phyloP scores from a whole-genome alignment of 139 green algal species.

The Picochlorum sp. region DNA sequence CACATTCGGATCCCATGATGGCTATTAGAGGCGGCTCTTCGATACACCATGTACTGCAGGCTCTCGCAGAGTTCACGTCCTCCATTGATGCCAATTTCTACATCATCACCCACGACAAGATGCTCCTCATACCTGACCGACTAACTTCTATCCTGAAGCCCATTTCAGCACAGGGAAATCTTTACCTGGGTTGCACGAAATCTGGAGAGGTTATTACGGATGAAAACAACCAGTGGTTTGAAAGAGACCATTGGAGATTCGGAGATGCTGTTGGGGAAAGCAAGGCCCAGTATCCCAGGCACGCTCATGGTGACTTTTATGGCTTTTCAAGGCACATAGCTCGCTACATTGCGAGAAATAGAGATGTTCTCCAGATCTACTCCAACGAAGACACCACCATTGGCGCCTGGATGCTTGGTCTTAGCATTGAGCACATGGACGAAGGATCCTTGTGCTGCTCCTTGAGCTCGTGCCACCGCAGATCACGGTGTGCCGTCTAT shows the following conservation, averaged over 20 bases:
- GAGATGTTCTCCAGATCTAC: constrained; percentile 48
- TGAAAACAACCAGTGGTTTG: constrained; percentile 37
- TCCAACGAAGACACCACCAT: constrained; percentile 64
- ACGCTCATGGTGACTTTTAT: constrained; percentile 30
- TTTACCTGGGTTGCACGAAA: constrained; percentile 65
- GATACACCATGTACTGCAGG: background rate
- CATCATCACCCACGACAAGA: constrained; percentile 56
- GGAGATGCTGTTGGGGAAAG: constrained; percentile 22
- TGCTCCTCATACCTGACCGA: constrained; percentile 37
- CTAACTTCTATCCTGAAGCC: constrained; percentile 29
- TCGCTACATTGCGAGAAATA: constrained; percentile 37
- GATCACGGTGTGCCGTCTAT: too few relatives aligned
- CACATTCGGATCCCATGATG: too few relatives aligned
- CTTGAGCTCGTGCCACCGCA: too few relatives aligned
- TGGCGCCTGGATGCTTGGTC: constrained; percentile 56
- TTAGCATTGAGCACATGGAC: constrained; percentile 54
- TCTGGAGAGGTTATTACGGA: constrained; percentile 46
- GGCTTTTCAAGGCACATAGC: constrained; percentile 38
- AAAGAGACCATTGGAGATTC: constrained; percentile 51
- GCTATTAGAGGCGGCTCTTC: background rate
- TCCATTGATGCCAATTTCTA: constrained; percentile 64
- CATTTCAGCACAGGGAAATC: constrained; percentile 36
- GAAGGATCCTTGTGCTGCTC: constrained; percentile 54
- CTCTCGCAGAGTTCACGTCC: background rate
- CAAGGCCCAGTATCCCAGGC: background rate